Base-by-base conservation (phyloP, 495 filamentous ascomycete genomes). In the Sabuloglossum arenarium region DNA sequence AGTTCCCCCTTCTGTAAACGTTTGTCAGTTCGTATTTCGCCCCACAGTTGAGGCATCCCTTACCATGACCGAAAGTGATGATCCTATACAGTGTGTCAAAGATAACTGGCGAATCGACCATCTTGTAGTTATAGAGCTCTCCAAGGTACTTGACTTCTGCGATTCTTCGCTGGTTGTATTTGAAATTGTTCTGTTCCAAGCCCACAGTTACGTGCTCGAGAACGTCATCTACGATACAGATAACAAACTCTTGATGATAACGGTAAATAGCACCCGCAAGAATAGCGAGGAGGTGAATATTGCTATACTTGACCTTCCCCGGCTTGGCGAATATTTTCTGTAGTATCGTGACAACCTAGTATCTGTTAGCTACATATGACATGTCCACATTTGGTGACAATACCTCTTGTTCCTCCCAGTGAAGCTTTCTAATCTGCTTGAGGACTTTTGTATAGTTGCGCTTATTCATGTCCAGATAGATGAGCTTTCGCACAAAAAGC, bases 71-170 rank as follows among this genome's bases (percentile, higher is more conserved):
- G 62, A 91, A 94, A 0, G 85, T 90, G 63, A 95, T 76, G 59
- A 99, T 87, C 61, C 85, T 85, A 67, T 95, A 99, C 67, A 99
- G 74, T 1, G 84, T 85, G 62, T 99, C 90, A 61, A 99, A 97
- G 32, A 99, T 85, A 12, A 97, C 84, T 0, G 86, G 85, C 23
- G 93, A 91, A 64, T 99, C 91, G 52, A 99, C 78, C 81, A 96
- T 88, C 56, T 91, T 82, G 69, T 97, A 99, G 61, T 94, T 94
- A 72, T 99, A 99, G 37, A 99, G 77, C 72, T 99, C 91, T 14
- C 84, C 90, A 14, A 99, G 74, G 63, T 96, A 99, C 63, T 96
- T 97, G 62, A 95, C 85, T 65, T 96, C 89, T 3, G 91, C 88
- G 56, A 97, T 79, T 28, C 91, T 85, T 58, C 91, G 84, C 68